Conservation (phyloP, 129 eudicot species). For the Saposhnikovia divaricata region DNA sequence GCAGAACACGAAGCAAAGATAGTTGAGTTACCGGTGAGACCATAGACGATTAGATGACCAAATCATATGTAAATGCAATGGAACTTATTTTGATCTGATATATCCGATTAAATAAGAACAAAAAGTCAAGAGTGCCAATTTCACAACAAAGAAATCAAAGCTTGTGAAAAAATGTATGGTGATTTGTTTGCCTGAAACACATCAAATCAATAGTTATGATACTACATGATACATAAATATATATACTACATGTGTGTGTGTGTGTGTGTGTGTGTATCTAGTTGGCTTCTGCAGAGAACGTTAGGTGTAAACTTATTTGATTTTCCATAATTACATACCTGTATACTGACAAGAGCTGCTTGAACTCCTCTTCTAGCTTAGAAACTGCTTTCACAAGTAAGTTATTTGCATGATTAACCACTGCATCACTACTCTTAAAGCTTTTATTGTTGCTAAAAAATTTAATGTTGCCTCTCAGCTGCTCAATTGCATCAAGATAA, state of each 20-base stretch:
- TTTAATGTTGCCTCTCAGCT: constrained; percentile 63
- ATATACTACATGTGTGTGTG: neutral
- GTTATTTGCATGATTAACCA: constrained; percentile 73
- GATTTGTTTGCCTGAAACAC: neutral
- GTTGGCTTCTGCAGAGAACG: neutral
- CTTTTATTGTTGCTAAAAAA: constrained; percentile 83
- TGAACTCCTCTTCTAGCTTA: constrained; percentile 94
- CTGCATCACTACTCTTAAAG: constrained; percentile 90
- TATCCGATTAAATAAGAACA: neutral
- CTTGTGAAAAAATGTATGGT: neutral
- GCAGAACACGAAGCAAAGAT: neutral
- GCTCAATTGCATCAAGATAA: constrained; percentile 87
- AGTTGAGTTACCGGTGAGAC: neutral
- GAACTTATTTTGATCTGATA: neutral
- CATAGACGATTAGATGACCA: neutral
- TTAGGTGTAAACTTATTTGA: neutral
- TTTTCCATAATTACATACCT: constrained; percentile 35
- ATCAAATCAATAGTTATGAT: neutral
- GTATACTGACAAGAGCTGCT: constrained; percentile 66
- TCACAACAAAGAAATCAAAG: neutral
- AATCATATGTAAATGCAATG: neutral
- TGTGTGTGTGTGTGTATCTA: neutral
- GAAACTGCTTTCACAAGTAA: constrained; percentile 81
- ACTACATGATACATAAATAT: neutral
- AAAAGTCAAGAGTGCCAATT: neutral